phyloP scores from a whole-genome alignment of 257 asterid genomes.

The Solanum habrochaites region DNA sequence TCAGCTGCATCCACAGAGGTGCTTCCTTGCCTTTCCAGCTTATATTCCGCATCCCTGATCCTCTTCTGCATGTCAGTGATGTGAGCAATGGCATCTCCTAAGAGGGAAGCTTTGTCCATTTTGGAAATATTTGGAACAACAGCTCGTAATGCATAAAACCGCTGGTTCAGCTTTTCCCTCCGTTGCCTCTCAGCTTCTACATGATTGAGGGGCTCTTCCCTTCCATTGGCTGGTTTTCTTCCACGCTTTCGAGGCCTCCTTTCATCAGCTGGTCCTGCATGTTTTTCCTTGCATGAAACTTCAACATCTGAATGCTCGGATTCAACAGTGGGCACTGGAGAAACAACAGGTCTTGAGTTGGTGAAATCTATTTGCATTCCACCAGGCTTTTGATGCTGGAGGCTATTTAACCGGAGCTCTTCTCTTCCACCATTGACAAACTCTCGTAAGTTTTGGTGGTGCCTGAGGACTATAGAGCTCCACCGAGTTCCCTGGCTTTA shows the following conservation, averaged over 20 bases:
- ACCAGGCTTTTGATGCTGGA: conserved; percentile 41
- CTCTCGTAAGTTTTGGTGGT: conserved; percentile 16
- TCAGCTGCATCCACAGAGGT: conserved; percentile 1
- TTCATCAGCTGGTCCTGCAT: conserved; percentile 26
- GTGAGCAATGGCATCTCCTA: conserved; percentile 87
- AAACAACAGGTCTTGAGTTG: conserved; percentile 29
- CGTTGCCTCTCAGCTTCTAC: conserved; percentile 88
- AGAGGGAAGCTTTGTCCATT: conserved; percentile 87
- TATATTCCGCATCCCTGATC: conserved; percentile 54
- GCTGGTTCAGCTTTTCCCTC: conserved; percentile 75
- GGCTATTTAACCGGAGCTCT: conserved; percentile 23
- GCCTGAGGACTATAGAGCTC: conserved; percentile 30
- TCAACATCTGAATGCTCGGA: conserved; percentile 74
- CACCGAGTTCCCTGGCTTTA: conserved; percentile 9
- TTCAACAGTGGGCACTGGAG: conserved; percentile 34
- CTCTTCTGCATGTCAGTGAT: conserved; percentile 74
- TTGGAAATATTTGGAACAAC: conserved; percentile 84
- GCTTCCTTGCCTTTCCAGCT: conserved; percentile 26
- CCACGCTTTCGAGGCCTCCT: conserved; percentile 80
- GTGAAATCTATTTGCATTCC: conserved; percentile 54
- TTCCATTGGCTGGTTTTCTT: conserved; percentile 74
- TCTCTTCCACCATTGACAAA: conserved; percentile 31
- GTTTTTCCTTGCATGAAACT: conserved; percentile 52
- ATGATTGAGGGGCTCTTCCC: conserved; percentile 81
- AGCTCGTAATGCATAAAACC: conserved; percentile 69